Conservation (phyloP, 1,284 basidiomycete species). For the Ceratobasidium sp. region DNA sequence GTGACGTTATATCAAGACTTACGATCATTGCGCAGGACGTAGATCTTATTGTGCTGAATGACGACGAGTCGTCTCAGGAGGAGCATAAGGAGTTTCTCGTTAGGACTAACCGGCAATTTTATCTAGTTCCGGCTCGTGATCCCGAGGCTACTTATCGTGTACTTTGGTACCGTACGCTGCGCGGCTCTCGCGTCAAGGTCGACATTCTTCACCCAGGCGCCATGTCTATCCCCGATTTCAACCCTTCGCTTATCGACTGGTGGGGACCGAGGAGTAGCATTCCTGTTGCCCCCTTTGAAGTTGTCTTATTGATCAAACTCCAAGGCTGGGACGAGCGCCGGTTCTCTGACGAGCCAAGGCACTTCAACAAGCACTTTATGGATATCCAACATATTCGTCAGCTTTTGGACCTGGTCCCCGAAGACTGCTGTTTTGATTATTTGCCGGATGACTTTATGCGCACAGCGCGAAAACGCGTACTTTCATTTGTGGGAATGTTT, state of each 20-base stretch:
- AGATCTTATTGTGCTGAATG: constrained; percentile 4
- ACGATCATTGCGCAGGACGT: constrained; percentile 6
- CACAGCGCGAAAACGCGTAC: not conserved
- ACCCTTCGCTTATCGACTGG: not conserved
- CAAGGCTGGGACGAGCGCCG: constrained; percentile 19
- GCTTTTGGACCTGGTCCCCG: not conserved
- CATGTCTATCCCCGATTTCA: constrained; percentile 18
- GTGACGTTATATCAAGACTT: not conserved
- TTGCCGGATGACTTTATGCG: not conserved
- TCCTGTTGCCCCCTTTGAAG: constrained; percentile 5
- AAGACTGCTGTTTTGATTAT: not conserved
- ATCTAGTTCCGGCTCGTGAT: constrained; percentile 16
- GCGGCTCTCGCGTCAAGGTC: constrained; percentile 4
- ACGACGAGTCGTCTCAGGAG: not conserved
- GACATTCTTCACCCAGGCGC: constrained; percentile 31
- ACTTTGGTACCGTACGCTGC: constrained; percentile 1
- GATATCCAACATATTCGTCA: not conserved
- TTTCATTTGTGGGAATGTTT: not conserved
- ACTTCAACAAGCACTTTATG: not conserved
- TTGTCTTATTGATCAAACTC: constrained; percentile 9
- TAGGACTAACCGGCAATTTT: constrained; percentile 2
- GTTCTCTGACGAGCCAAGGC: not conserved
- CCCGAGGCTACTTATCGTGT: constrained; percentile 13
- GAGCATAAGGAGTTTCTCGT: constrained; percentile 5
- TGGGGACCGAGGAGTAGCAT: not conserved